Base-by-base conservation (phyloP, 169 alveolate species). In the Toxoplasma gondii region DNA sequence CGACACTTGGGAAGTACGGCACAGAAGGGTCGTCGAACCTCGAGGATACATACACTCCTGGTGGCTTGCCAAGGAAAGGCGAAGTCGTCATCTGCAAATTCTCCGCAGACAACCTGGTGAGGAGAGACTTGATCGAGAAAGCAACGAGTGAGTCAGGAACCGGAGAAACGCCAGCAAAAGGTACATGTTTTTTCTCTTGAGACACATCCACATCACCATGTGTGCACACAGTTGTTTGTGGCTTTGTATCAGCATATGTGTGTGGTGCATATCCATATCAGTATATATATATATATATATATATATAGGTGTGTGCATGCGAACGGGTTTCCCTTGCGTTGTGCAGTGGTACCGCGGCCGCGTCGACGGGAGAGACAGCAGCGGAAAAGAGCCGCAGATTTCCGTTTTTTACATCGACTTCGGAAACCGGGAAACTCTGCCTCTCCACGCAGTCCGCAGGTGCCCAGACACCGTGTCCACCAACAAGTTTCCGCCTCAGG, bases 301-400 rank as follows among this genome's bases (percentile, higher is more conserved):
- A 49, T 49, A 49, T 49, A 7, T 7, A 64, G 34, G 74, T 27
- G n/a, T 64, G 74, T 27, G 74, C 74, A 64, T 64, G 74, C 74
- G 29, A 16, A 16, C 5, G 9, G 34, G 49, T n/a, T 78, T n/a
- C 27, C 78, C 27, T 64, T 27, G 17, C 34, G 58, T 24, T 53
- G 17, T 67, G 93, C 94, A 91, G 94, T 91, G 94, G 94, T 91
- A 91, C 81, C 94, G 94, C 12, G 94, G 90, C 0, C 70, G 94
- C n/a, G 94, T 91, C 38, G 94, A 91, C 78, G 69, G 41, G 54
- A 27, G 94, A 16, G 90, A 88, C 27, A 29, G 81, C 81, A 86
- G 80, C 80, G 49, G 81, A 4, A 29, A n/a, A 39, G n/a, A 29
- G 38, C 74, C 19, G 53, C 86, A 39, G 49, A 10, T 88, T 34